Conservation (phyloP, 75 land plant species). For the Cunninghamia lanceolata region DNA sequence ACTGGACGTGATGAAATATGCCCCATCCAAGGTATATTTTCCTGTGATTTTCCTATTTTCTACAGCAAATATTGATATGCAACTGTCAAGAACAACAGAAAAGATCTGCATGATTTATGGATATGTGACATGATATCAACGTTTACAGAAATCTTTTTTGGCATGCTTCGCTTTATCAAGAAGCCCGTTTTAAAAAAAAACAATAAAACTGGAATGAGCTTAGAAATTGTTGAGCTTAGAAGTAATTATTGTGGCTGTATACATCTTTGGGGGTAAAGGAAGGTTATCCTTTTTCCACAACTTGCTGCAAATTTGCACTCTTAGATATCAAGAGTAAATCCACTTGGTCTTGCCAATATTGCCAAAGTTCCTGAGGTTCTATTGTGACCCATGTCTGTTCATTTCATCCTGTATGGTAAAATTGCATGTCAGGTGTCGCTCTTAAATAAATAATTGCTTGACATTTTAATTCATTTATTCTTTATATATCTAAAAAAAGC, state of each 20-base stretch:
- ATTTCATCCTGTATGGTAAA: not conserved
- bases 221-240: not conserved
- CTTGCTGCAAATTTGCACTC: not conserved
- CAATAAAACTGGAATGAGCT: not conserved
- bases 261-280: not conserved
- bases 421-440: not conserved
- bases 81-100: conserved; percentile 4
- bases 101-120: not conserved
- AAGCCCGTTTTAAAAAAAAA: not conserved
- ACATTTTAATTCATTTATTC: too few relatives aligned
- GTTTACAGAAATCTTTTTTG: not conserved
- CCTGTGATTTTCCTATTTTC: not conserved
- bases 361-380: not conserved
- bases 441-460: not conserved
- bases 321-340: not conserved
- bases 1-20: not conserved
- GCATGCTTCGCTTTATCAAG: not conserved
- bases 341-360: not conserved
- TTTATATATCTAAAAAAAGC: not conserved
- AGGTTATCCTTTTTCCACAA: not conserved
- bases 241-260: not conserved
- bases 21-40: not conserved
- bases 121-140: not conserved
- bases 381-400: not conserved
- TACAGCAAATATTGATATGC: not conserved